These are phyloP conservation scores for Zygosaccharomyces rouxii DNA, from an alignment of 805 yeast species.

Conservation along the genomic window DNA sequence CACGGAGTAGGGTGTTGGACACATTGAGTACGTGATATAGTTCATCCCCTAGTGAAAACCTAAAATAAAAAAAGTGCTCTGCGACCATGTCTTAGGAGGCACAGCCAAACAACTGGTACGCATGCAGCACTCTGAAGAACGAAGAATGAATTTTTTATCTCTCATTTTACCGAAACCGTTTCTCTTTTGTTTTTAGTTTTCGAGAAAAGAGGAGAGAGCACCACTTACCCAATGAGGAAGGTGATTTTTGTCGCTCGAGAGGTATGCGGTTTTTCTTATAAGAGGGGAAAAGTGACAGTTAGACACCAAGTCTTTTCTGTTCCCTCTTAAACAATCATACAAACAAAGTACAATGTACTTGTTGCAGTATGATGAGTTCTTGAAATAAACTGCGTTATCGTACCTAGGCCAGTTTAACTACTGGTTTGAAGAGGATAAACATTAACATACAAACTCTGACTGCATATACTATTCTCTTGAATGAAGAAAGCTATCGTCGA, in stretches of 20 bases:
- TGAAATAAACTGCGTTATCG: constrained; percentile 35
- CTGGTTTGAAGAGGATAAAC: constrained; percentile 16
- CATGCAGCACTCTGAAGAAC: too few species aligned
- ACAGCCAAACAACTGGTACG: too few species aligned
- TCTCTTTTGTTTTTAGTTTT: too few species aligned
- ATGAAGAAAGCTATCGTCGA: not conserved
- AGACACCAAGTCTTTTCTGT: not conserved
- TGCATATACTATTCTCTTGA: not conserved
- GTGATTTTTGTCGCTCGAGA: not conserved
- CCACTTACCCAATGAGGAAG: not conserved
- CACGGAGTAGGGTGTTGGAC: too few species aligned
- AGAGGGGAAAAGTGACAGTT: not conserved
- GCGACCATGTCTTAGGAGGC: too few species aligned
- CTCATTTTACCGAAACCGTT: too few species aligned
- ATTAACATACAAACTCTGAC: constrained; percentile 3
- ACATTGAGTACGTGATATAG: too few species aligned
- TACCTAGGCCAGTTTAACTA: constrained; percentile 31
- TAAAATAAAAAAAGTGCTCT: too few species aligned
- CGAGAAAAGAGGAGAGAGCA: too few species aligned
- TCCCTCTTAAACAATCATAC: not conserved
- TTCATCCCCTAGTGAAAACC: too few species aligned
- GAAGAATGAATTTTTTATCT: too few species aligned
- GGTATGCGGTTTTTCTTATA: not conserved
- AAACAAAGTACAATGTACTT: not conserved
- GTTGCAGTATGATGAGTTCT: constrained; percentile 11